Evolutionary conservation across 2,329 filamentous ascomycete genomes (phyloP).

Genomic region (Aspergillus ustus): DNA sequence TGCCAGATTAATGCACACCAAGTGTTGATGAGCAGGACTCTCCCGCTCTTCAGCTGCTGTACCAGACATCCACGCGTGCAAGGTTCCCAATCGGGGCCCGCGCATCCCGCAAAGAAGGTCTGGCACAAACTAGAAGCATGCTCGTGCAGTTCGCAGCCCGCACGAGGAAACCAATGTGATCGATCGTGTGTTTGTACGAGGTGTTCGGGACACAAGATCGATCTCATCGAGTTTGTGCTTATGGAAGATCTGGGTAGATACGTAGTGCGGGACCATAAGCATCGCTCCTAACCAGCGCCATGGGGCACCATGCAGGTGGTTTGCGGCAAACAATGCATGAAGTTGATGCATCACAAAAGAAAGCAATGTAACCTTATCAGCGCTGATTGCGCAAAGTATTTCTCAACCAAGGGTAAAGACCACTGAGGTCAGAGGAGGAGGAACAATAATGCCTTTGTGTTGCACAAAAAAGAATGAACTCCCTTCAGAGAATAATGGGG

Average conservation of each 20-base stretch:
- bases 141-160: constrained; percentile 12
- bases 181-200: constrained; percentile 15
- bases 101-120: neutral
- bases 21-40: neutral
- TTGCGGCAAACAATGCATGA: constrained; percentile 19
- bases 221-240: neutral
- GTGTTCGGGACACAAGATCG: neutral
- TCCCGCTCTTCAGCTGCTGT: neutral
- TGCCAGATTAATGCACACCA: constrained; percentile 1
- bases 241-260: neutral
- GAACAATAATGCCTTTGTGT: neutral
- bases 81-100: neutral
- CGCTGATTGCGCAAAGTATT: neutral
- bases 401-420: neutral
- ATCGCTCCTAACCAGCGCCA: constrained; percentile 7
- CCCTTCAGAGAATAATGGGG: neutral
- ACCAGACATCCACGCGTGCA: neutral
- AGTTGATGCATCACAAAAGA: constrained; percentile 20
- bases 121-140: neutral
- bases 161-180: constrained; percentile 21
- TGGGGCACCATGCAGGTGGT: constrained; percentile 6
- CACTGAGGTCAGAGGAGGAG: neutral
- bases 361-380: constrained; percentile 13
- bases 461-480: neutral
- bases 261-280: neutral